phyloP scores from a whole-genome alignment of 2,329 filamentous ascomycete genomes.

The Phialocephala sp. region DNA sequence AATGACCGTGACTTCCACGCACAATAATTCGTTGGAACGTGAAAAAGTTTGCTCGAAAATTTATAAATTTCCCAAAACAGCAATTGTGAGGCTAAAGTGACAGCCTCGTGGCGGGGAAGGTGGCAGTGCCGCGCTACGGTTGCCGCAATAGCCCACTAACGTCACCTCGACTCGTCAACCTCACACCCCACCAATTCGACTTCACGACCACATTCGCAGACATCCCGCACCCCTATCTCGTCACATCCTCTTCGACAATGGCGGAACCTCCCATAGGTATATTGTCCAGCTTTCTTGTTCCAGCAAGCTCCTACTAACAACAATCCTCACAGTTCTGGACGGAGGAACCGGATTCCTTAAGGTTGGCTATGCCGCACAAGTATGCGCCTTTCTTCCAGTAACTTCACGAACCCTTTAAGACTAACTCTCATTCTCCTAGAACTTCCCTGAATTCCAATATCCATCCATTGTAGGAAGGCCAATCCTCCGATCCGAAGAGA shows the following conservation, averaged over 20 bases:
- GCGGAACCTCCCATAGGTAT: constrained; percentile 46
- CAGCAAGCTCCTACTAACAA: constrained; percentile 29
- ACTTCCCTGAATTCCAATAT: constrained; percentile 99
- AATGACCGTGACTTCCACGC: not conserved
- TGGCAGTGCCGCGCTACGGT: constrained; percentile 26
- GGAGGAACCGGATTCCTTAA: constrained; percentile 99
- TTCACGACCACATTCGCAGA: constrained; percentile 24
- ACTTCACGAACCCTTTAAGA: constrained; percentile 6
- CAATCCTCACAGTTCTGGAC: constrained; percentile 78
- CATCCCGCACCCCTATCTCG: constrained; percentile 22
- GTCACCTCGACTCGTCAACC: constrained; percentile 34
- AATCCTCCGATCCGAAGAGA: constrained; percentile 95
- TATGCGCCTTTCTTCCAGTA: constrained; percentile 46
- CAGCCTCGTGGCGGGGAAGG: constrained; percentile 31
- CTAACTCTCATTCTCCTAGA: constrained; percentile 56
- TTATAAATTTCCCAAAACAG: constrained; percentile 25
- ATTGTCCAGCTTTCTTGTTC: not conserved
- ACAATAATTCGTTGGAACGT: constrained; percentile 1
- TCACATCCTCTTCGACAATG: constrained; percentile 39
- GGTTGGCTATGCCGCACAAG: constrained; percentile 95
- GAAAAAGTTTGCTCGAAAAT: constrained; percentile 4
- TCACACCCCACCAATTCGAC: constrained; percentile 30
- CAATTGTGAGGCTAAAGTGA: constrained; percentile 28
- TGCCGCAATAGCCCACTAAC: constrained; percentile 17
- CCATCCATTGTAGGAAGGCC: constrained; percentile 97